phyloP scores from a whole-genome alignment of 2,329 filamentous ascomycete genomes.

The Acrocalymma vagum region DNA sequence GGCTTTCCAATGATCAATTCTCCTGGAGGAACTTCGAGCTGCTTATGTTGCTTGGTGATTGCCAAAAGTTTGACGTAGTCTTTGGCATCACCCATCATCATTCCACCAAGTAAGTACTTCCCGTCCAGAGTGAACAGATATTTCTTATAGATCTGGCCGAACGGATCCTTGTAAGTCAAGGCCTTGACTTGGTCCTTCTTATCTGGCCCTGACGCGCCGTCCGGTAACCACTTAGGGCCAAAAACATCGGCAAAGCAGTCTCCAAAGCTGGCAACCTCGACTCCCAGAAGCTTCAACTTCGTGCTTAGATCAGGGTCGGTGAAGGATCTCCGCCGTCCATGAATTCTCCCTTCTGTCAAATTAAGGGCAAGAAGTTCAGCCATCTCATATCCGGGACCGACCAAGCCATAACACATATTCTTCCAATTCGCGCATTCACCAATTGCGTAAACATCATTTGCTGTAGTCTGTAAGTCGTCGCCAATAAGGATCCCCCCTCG shows the following conservation, averaged over 20 bases:
- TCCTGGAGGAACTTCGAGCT: slow-evolving; percentile 78
- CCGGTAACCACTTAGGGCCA: slow-evolving; percentile 78
- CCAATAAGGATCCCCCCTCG: slow-evolving; percentile 78
- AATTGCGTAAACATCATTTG: slow-evolving; percentile 80
- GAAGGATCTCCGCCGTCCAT: slow-evolving; percentile 71
- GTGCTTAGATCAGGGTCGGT: slow-evolving; percentile 88
- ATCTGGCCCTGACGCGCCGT: slow-evolving; percentile 58
- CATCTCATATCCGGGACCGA: slow-evolving; percentile 91
- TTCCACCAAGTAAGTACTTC: slow-evolving; percentile 90
- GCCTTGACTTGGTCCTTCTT: slow-evolving; percentile 71
- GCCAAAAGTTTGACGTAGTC: slow-evolving; percentile 91
- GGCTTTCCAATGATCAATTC: slow-evolving; percentile 84
- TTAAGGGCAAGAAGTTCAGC: slow-evolving; percentile 92
- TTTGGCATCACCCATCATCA: slow-evolving; percentile 95
- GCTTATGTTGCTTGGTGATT: slow-evolving; percentile 84
- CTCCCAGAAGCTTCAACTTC: slow-evolving; percentile 87
- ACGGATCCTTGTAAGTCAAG: slow-evolving; percentile 88
- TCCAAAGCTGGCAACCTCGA: slow-evolving; percentile 91
- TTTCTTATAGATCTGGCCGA: slow-evolving; percentile 90
- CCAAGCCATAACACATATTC: slow-evolving; percentile 85
- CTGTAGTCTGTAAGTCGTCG: slow-evolving; percentile 72
- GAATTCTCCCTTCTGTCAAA: slow-evolving; percentile 80
- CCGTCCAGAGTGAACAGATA: slow-evolving; percentile 90
- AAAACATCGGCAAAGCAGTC: slow-evolving; percentile 93
- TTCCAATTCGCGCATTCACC: slow-evolving; percentile 93